These are phyloP conservation scores for Ascochyta koolunga DNA, from an alignment of 2,329 filamentous ascomycete species.

Conservation along the genomic window DNA sequence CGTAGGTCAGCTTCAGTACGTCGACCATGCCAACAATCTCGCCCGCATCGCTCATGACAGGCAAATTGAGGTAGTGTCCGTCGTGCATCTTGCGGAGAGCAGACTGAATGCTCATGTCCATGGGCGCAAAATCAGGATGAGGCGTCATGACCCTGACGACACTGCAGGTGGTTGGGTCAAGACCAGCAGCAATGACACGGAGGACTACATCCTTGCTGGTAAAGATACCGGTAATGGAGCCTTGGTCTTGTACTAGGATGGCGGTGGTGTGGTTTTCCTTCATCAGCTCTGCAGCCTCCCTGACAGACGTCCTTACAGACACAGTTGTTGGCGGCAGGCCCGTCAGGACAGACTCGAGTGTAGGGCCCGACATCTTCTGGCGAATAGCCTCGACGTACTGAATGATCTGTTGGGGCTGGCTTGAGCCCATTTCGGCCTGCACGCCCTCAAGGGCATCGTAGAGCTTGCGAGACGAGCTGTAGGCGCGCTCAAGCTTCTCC, in stretches of 20 bases:
- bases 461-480: slow-evolving; percentile 95
- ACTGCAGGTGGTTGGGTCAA: slow-evolving; percentile 93
- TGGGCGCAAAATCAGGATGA: slow-evolving; percentile 96
- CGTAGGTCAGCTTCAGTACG: slow-evolving; percentile 96
- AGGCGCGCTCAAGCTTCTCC: slow-evolving; percentile 98
- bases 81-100: slow-evolving; percentile 99
- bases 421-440: slow-evolving; percentile 93
- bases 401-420: slow-evolving; percentile 97
- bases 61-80: slow-evolving; percentile 96
- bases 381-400: slow-evolving; percentile 97
- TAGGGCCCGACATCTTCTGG: slow-evolving; percentile 96
- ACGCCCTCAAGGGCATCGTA: slow-evolving; percentile 98
- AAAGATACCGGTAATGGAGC: slow-evolving; percentile 97
- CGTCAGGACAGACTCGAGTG: slow-evolving; percentile 90
- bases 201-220: slow-evolving; percentile 99
- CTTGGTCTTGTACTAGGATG: slow-evolving; percentile 93
- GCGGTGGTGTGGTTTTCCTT: slow-evolving; percentile 99
- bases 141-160: slow-evolving; percentile 99
- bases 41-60: slow-evolving; percentile 95
- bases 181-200: slow-evolving; percentile 93
- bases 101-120: slow-evolving; percentile 99
- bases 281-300: slow-evolving; percentile 94
- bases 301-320: slow-evolving; percentile 93
- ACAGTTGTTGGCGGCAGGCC: slow-evolving; percentile 93
- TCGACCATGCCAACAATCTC: slow-evolving; percentile 99